A percentile compares a stretch with the other conserved stretches of the same genome.
Conservation (phyloP, 495 filamentous ascomycete genomes). For the Penicillium diatomitis region DNA sequence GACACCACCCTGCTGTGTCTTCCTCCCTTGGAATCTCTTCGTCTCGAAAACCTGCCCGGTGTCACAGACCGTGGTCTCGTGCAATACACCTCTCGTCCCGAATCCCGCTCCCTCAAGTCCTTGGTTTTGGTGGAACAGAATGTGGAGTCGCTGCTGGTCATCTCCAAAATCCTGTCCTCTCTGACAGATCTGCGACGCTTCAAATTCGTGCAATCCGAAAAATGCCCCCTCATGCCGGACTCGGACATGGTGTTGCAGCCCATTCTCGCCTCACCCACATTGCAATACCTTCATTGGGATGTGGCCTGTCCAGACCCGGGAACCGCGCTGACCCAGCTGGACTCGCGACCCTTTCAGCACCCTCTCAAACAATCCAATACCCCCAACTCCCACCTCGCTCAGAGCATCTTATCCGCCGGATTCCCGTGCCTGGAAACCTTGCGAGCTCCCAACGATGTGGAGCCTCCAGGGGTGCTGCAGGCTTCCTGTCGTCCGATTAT, state of each 20-base stretch:
- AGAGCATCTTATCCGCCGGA: conserved; percentile 56
- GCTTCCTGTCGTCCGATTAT: conserved; percentile 54
- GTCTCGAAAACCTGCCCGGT: conserved; percentile 67
- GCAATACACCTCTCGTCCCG: conserved; percentile 53
- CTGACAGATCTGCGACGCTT: conserved; percentile 55
- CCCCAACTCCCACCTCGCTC: conserved; percentile 64
- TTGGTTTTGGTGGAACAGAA: conserved; percentile 59
- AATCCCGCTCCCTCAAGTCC: conserved; percentile 46
- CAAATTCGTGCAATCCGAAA: conserved; percentile 56
- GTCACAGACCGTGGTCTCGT: conserved; percentile 70
- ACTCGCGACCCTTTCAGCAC: conserved; percentile 31
- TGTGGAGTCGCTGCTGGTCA: conserved; percentile 53
- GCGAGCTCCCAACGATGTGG: conserved; percentile 64
- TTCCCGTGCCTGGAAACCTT: conserved; percentile 63
- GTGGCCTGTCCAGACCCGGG: conserved; percentile 44
- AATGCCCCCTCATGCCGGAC: conserved; percentile 47
- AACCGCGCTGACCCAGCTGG: conserved; percentile 32
- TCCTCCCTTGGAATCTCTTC: conserved; percentile 62
- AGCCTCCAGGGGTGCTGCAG: conserved; percentile 58
- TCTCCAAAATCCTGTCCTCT: conserved; percentile 68
- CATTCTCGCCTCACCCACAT: conserved; percentile 56
- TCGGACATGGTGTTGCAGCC: conserved; percentile 56
- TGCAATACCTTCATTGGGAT: conserved; percentile 76
- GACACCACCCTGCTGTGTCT: conserved; percentile 60
- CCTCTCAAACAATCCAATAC: conserved; percentile 27